Percentiles rank a stretch among this genome's conserved stretches.
phyloP scores from a whole-genome alignment of 306 rosid species.

The Castanopsis chinensis region DNA sequence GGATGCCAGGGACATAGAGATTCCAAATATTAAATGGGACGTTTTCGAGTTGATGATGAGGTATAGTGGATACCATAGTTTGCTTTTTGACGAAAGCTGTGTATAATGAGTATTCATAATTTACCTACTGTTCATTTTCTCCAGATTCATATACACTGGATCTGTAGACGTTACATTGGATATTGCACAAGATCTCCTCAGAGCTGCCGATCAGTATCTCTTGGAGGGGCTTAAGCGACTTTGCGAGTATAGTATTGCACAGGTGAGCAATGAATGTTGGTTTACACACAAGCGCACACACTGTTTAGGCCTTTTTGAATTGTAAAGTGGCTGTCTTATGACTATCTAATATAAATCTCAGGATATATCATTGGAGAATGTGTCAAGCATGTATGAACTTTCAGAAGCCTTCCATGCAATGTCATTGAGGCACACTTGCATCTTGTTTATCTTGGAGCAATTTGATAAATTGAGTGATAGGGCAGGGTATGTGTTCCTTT shows the following conservation, averaged over 20 bases:
- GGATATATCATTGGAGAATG: constrained; percentile 91
- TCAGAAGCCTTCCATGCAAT: constrained; percentile 92
- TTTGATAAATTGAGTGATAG: constrained; percentile 77
- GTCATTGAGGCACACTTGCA: constrained; percentile 94
- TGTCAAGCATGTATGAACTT: constrained; percentile 93
- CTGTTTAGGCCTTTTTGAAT: neutral
- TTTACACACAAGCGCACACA: neutral
- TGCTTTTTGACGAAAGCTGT: constrained; percentile 11
- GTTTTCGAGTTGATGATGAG: constrained; percentile 99
- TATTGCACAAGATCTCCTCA: constrained; percentile 94
- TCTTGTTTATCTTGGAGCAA: constrained; percentile 84
- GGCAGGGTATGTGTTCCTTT: constrained; percentile 72
- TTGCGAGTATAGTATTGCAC: constrained; percentile 91
- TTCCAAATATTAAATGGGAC: constrained; percentile 98
- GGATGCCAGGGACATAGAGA: constrained; percentile 98
- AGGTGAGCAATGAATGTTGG: constrained; percentile 48
- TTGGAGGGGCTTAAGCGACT: constrained; percentile 96
- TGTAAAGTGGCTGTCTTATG: constrained; percentile 17
- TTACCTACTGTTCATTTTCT: constrained; percentile 19
- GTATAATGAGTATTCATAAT: constrained; percentile 20
- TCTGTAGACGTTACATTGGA: constrained; percentile 79
- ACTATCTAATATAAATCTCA: constrained; percentile 26
- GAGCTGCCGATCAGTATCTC: constrained; percentile 99
- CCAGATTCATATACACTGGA: constrained; percentile 96
- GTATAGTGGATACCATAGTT: constrained; percentile 35